A percentile compares a stretch with the other conserved stretches of the same genome.
phyloP scores from a whole-genome alignment of 192 early-diverging fungal species.

The Gigaspora rosea region DNA sequence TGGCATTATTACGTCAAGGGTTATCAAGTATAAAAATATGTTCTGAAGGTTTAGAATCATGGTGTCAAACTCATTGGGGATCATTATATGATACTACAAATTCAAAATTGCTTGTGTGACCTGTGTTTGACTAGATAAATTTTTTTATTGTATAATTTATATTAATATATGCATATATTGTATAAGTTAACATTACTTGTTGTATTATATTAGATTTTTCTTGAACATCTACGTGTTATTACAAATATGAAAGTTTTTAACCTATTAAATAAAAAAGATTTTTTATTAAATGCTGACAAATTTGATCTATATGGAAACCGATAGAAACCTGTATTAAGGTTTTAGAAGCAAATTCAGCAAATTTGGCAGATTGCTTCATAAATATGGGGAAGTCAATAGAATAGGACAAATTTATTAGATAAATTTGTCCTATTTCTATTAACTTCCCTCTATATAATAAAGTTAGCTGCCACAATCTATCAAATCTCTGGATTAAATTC shows the following conservation, averaged over 20 bases:
- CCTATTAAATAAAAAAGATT: neutral
- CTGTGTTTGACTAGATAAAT: neutral
- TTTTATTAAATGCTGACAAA: neutral
- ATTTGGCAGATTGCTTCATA: neutral
- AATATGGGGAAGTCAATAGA: too few species aligned
- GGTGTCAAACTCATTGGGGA: neutral
- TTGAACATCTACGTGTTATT: neutral
- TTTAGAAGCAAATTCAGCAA: constrained; percentile 7
- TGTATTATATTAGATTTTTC: too few species aligned
- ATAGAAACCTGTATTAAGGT: neutral
- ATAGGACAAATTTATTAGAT: too few species aligned
- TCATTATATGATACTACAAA: neutral
- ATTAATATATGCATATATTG: too few species aligned
- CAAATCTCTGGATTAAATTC: neutral
- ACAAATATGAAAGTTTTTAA: neutral
- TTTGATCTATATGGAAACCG: neutral
- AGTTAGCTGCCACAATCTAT: neutral
- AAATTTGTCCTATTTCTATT: too few species aligned
- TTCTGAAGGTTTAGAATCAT: neutral
- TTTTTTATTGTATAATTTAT: too few species aligned
- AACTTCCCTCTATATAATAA: too few species aligned
- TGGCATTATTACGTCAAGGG: neutral
- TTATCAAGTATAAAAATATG: neutral
- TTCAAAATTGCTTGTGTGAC: neutral
- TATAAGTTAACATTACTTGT: too few species aligned